Base-by-base conservation (phyloP, 2,329 filamentous ascomycete genomes). In the Allantophomopsis cytisporea region DNA sequence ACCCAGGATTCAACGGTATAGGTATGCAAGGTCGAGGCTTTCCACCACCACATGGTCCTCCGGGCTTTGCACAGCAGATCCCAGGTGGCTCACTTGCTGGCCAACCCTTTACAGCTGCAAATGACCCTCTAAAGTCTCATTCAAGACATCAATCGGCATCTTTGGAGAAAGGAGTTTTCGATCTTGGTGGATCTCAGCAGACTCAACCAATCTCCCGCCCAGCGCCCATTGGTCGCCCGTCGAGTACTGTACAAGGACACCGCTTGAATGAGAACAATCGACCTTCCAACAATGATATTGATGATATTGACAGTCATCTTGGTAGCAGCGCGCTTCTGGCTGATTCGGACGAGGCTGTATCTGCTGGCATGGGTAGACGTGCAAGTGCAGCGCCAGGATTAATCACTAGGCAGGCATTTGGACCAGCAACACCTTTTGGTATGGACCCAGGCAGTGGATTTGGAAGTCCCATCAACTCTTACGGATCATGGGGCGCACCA, bases 311-410 rank as follows among this genome's bases (percentile, higher is more conserved):
- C 45, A 74, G 80, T 44, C 87, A 91, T 50, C 69, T 98, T 18
- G 91, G 91, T 11, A 96, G 89, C 59, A 88, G 86, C 50, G 91
- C 88, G 11, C 66, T 98, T 11, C 66, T 96, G 36, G 80, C 80
- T 44, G 87, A 93, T 53, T 78, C 58, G 51, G 84, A 66, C 60
- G 81, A 66, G 54, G 71, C 60, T 45, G 63, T 48, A 53, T 58
- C 42, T 43, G 44, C 42, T 53, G 61, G 40, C 49, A 47, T 40
- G 54, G 64, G 50, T 47, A 41, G 54, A 53, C 53, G 58, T 15
- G 50, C 51, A 16, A 54, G 53, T 46, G 52, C 41, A 20, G 50
- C 50, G 17, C 52, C 50, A 18, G 48, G 48, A 14, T 15, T 45
- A 33, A 34, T 48, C 13, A 43, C 34, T 38, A 44, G 54, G 39